Evolutionary conservation across 2,329 filamentous ascomycete species (phyloP).

Genomic region (Helicocarpus griseus): DNA sequence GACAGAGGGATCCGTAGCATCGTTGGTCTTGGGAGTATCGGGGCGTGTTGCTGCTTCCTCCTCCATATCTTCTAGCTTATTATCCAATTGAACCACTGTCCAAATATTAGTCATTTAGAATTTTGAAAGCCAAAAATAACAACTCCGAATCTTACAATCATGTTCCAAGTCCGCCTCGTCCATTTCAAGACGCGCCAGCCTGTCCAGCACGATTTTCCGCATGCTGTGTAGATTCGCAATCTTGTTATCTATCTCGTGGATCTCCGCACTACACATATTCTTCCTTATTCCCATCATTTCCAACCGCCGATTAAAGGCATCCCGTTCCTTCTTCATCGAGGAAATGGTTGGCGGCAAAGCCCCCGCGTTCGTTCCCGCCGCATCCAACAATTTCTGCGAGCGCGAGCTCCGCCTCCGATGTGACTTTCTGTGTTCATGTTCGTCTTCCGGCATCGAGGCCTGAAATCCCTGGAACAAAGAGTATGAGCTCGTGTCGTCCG

Average conservation of each 20-base stretch:
- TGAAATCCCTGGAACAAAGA: conserved; percentile 96
- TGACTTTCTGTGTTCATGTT: conserved; percentile 55
- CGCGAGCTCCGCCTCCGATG: conserved; percentile 60
- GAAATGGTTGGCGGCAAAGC: conserved; percentile 53
- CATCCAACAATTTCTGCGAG: conserved; percentile 62
- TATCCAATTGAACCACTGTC: conserved; percentile 48
- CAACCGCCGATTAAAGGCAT: conserved; percentile 69
- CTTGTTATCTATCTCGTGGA: conserved; percentile 93
- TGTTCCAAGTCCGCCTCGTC: conserved; percentile 86
- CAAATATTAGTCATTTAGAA: background rate
- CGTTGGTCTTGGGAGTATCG: conserved; percentile 28
- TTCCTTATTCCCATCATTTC: conserved; percentile 89
- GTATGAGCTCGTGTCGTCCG: conserved; percentile 75
- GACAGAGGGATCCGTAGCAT: conserved; percentile 38
- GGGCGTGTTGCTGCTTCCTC: conserved; percentile 40
- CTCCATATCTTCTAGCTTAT: conserved; percentile 53
- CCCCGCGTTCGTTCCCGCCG: conserved; percentile 49
- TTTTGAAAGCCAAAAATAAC: background rate
- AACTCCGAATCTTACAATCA: conserved; percentile 52
- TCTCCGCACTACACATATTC: conserved; percentile 95
- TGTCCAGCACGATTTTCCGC: conserved; percentile 82
- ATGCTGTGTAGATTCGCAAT: conserved; percentile 87
- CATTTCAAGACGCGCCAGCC: conserved; percentile 75
- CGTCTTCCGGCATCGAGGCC: conserved; percentile 68
- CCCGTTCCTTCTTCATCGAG: conserved; percentile 70